Percentiles rank a stretch among this genome's conserved stretches.
Conservation (phyloP, 2,329 filamentous ascomycete genomes). For the Pseudocercospora fuligena region DNA sequence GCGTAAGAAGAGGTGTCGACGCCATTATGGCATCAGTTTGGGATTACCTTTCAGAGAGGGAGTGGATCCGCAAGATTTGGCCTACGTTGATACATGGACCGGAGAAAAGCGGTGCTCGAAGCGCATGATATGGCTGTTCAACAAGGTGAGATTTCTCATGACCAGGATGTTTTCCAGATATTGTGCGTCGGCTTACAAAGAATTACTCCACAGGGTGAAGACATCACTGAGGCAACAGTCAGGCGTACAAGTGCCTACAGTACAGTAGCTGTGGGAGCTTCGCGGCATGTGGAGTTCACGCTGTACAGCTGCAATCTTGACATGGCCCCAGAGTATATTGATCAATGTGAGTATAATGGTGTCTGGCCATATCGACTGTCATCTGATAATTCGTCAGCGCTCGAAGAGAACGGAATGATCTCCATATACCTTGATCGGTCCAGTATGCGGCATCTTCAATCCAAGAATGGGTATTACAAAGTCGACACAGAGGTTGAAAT, state of each 20-base stretch:
- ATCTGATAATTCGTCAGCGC: too few relatives aligned
- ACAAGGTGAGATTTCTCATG: conserved; percentile 10
- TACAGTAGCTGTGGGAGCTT: too few relatives aligned
- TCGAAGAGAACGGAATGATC: too few relatives aligned
- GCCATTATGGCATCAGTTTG: conserved; percentile 20
- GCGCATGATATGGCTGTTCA: conserved; percentile 18
- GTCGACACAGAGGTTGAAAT: too few relatives aligned
- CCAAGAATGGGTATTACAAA: too few relatives aligned
- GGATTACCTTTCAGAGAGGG: conserved; percentile 16
- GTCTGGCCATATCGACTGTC: too few relatives aligned
- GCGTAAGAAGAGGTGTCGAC: conserved; percentile 17
- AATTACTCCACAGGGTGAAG: conserved; percentile 3
- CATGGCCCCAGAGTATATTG: conserved; percentile 2
- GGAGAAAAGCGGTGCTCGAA: conserved; percentile 13
- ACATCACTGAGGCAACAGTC: conserved; percentile 10
- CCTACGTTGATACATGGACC: conserved; percentile 7
- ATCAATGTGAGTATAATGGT: too few relatives aligned
- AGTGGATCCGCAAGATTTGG: conserved; percentile 16
- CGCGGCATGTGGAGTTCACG: conserved; percentile 4
- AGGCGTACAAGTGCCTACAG: too few relatives aligned
- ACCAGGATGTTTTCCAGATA: background rate
- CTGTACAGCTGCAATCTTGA: conserved; percentile 11
- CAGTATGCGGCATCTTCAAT: too few relatives aligned
- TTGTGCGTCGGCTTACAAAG: too few relatives aligned
- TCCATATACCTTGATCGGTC: too few relatives aligned